A percentile compares a stretch with the other conserved stretches of the same genome.
phyloP scores from a whole-genome alignment of 306 rosid genomes.

The Cucumis sativus region DNA sequence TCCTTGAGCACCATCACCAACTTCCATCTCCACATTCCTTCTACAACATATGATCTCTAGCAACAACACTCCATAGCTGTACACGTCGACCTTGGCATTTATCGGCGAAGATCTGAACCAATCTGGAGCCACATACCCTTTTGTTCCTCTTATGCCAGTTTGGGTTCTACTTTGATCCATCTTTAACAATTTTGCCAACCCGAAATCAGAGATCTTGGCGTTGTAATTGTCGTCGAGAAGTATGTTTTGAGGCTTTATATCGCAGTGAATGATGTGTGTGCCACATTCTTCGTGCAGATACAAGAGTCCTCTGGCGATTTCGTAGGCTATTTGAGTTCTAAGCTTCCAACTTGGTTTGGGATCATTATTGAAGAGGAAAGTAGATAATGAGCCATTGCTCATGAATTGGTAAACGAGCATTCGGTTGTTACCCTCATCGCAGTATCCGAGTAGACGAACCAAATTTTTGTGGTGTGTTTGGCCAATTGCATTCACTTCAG shows the following conservation, averaged over 20 bases:
- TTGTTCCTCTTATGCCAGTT: conserved; percentile 3
- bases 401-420: conserved; percentile 28
- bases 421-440: conserved; percentile 20
- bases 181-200: conserved; percentile 21
- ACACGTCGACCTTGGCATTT: not conserved
- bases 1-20: not conserved
- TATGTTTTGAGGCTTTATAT: conserved; percentile 12
- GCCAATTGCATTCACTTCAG: conserved; percentile 7
- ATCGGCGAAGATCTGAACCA: conserved; percentile 2
- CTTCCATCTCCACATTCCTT: conserved; percentile 6
- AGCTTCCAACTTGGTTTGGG: conserved; percentile 21
- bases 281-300: conserved; percentile 20
- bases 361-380: conserved; percentile 13
- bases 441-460: conserved; percentile 22
- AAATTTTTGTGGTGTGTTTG: conserved; percentile 28
- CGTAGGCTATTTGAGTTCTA: conserved; percentile 16
- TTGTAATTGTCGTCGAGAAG: conserved; percentile 22
- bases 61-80: not conserved
- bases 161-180: not conserved
- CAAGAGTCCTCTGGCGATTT: not conserved
- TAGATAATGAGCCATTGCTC: conserved; percentile 23
- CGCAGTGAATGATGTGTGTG: conserved; percentile 24
- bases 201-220: conserved; percentile 23
- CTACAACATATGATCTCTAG: conserved; percentile 3
- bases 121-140: conserved; percentile 3